Base-by-base conservation (phyloP, 2,329 filamentous ascomycete species). In the Chaetomium sp. region DNA sequence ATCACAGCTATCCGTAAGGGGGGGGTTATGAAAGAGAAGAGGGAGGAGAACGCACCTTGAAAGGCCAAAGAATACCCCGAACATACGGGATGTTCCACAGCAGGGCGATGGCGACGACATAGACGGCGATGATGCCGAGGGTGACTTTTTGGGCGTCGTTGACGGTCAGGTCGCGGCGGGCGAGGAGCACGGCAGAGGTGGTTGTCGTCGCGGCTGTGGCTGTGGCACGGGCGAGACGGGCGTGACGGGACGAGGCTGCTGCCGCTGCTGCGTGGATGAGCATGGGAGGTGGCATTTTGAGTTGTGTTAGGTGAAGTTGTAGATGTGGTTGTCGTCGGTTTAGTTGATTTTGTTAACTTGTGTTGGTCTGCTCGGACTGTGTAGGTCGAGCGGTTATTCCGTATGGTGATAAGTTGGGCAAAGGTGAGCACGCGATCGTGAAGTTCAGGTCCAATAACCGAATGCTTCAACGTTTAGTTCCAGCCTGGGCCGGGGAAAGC, bases 61-160 rank as follows among this genome's bases (percentile, higher is more conserved):
- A 91, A 4, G 88, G 88, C 87, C 87, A 91, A 38, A 91, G 72
- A 1, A 86, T 77, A 77, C 82, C 86, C 54, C 81, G 78, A n/a
- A 91, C 71, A 69, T 89, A 89, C 1, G 88, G 88, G 1, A 91
- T 69, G 71, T 91, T 91, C 88, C 88, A 91, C 3, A 91, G 74
- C 43, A 91, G 75, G 4, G 86, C 87, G 61, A 91, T 91, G 47
- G 79, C 78, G 14, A 89, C 86, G 2, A 87, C 78, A 70, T 91
- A 91, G 38, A 77, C 84, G 7, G 71, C 85, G 54, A 67, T 67
- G 42, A 89, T 75, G 8, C 86, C 86, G 37, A 90, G 73, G 0
- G 87, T 90, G 5, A 89, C 79, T 50, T 78, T 77, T 65, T 90
- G 87, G 3, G 87, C 87, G 65, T 84, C 79, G 63, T 83, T 87